Percentiles rank a stretch among this genome's conserved stretches.
phyloP scores from a whole-genome alignment of 2,329 filamentous ascomycete genomes.

The Sclerotinia trifoliorum region DNA sequence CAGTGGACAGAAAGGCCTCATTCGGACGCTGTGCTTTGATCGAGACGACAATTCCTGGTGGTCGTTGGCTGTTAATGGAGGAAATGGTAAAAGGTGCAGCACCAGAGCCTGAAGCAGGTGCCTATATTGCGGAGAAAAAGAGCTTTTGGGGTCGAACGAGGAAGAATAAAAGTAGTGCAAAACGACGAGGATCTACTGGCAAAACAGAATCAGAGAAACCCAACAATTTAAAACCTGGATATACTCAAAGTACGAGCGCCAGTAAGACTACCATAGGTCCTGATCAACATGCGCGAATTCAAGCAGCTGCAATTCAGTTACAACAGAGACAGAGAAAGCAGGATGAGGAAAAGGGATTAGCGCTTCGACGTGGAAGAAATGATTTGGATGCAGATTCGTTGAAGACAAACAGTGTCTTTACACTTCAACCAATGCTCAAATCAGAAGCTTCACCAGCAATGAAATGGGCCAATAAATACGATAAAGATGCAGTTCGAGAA shows the following conservation, averaged over 20 bases:
- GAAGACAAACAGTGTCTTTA: constrained; percentile 89
- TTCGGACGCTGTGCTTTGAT: constrained; percentile 92
- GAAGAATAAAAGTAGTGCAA: constrained; percentile 57
- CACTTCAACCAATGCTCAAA: constrained; percentile 78
- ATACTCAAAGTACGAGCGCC: constrained; percentile 44
- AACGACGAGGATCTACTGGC: constrained; percentile 68
- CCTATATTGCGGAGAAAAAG: constrained; percentile 95
- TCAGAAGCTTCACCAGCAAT: constrained; percentile 88
- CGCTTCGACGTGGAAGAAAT: constrained; percentile 53
- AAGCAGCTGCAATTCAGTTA: constrained; percentile 82
- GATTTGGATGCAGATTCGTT: constrained; percentile 56
- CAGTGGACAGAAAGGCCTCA: constrained; percentile 78
- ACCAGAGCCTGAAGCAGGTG: constrained; percentile 76
- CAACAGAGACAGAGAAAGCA: constrained; percentile 73
- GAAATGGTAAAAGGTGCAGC: constrained; percentile 94
- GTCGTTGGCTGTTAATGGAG: constrained; percentile 91
- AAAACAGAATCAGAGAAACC: constrained; percentile 56
- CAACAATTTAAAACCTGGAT: constrained; percentile 43
- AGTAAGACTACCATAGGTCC: constrained; percentile 85
- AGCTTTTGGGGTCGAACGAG: constrained; percentile 85
- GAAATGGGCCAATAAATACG: constrained; percentile 96
- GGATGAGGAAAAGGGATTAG: constrained; percentile 50
- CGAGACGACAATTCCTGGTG: constrained; percentile 78
- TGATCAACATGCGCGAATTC: constrained; percentile 90
- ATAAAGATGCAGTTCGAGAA: constrained; percentile 80